Evolutionary conservation across 2,329 filamentous ascomycete species (phyloP), one percentile per base, ranked within the genome.

Genomic region (Cryphonectria parasitica): DNA sequence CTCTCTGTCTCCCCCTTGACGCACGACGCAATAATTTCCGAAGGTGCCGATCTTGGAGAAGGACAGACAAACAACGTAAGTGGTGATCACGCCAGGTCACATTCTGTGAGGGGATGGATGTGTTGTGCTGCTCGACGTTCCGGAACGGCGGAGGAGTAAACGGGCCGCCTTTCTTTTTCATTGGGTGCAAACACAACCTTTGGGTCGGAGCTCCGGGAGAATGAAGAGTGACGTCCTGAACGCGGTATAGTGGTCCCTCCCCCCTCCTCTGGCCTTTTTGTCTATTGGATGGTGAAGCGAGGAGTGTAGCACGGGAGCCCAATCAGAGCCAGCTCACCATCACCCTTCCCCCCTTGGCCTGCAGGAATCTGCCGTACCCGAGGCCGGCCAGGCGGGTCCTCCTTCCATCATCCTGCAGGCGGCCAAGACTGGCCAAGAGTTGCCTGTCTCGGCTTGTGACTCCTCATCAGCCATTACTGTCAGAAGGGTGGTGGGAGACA

Each of bases 141-240:
- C 36, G 63, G 63, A 34, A 52, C 54, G 25, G 54, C 54, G 54
- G 63, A 31, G 43, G 25, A 64, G 28, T 28, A 34, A 28, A 64
- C 43, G 63, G 43, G 43, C 63, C 63, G 63, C 43, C 43, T 41
- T 39, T 64, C 43, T n/a, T 64, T 64, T 64, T 64, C 43, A 64
- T 64, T 64, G 63, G 63, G 41, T 22, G 45, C 22, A 49, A 49
- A 3, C n/a, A 34, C 45, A 49, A 17, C 63, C 43, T n/a, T 31
- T 58, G 25, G 31, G 58, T 39, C 39, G 39, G 61, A 64, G 15
- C n/a, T 25, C 41, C 39, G 36, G 39, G 36, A 25, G 61, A 45
- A 28, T 39, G 61, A 64, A 43, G 61, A 36, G 54, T 58, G 25
- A 58, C 58, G 58, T 61, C 22, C 28, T 31, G 56, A 19, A 41